Conservation (phyloP, 306 rosid species). For the Prunus mume region DNA sequence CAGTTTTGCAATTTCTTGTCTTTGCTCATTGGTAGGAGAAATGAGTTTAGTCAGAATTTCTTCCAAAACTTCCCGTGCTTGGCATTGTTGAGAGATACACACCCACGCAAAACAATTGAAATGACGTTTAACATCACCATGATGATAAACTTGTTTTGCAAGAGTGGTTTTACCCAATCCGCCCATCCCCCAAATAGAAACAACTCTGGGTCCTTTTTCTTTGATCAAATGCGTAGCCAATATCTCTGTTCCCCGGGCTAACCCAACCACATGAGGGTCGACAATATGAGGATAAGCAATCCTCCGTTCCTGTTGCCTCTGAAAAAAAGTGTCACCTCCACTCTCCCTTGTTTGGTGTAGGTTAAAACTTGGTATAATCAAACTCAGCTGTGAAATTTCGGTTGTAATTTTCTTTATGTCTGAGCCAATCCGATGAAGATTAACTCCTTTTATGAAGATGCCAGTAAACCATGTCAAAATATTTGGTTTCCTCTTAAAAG, state of each 20-base stretch:
- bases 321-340: slow-evolving; percentile 7
- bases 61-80: too few species aligned
- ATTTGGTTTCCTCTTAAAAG: background rate
- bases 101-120: slow-evolving; percentile 5
- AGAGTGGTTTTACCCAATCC: slow-evolving; percentile 19
- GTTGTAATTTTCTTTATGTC: slow-evolving; percentile 27
- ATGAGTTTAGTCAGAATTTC: too few species aligned
- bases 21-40: too few species aligned
- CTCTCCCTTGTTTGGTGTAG: slow-evolving; percentile 12
- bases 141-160: slow-evolving; percentile 12
- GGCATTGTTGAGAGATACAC: too few species aligned
- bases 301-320: slow-evolving; percentile 13
- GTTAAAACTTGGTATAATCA: slow-evolving; percentile 36
- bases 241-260: background rate
- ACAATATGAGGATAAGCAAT: slow-evolving; percentile 1
- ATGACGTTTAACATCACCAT: background rate
- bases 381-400: slow-evolving; percentile 31
- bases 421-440: slow-evolving; percentile 22
- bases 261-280: background rate
- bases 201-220: background rate
- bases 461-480: slow-evolving; percentile 24
- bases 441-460: background rate
- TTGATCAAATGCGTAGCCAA: background rate
- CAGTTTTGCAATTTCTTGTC: too few species aligned
- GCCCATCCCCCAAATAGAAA: slow-evolving; percentile 12